phyloP scores from a whole-genome alignment of 2,329 filamentous ascomycete species.

The Chrysosporium keratinophilum region DNA sequence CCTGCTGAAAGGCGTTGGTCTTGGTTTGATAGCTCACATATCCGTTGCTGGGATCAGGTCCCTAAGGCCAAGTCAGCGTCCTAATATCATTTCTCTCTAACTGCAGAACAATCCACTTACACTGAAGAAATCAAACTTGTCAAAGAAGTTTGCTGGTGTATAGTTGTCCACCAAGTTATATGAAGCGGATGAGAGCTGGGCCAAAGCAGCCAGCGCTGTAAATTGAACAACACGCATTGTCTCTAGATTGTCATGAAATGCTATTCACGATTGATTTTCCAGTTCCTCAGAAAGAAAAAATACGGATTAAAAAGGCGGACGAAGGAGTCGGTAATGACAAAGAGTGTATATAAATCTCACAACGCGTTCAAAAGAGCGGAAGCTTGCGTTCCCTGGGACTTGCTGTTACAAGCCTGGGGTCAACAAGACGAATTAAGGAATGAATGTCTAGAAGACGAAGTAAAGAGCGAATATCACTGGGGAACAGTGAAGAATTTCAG shows the following conservation, averaged over 20 bases:
- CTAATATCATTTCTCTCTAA: neutral
- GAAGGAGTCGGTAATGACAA: constrained; percentile 10
- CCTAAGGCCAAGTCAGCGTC: constrained; percentile 20
- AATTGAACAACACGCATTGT: constrained; percentile 27
- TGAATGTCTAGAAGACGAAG: constrained; percentile 14
- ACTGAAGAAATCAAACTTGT: constrained; percentile 44
- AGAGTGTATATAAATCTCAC: too few relatives aligned
- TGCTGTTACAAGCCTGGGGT: neutral
- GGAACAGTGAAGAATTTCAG: constrained; percentile 9
- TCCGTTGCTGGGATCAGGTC: constrained; percentile 59
- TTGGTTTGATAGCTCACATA: constrained; percentile 60
- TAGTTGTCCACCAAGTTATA: constrained; percentile 17
- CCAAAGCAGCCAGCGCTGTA: constrained; percentile 41
- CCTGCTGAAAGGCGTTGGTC: constrained; percentile 46
- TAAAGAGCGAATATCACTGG: constrained; percentile 10
- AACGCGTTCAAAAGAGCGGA: constrained; percentile 15
- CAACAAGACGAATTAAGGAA: constrained; percentile 2
- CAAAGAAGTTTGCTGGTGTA: constrained; percentile 36
- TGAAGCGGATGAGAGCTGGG: constrained; percentile 20
- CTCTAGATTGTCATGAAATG: neutral
- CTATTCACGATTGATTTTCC: neutral
- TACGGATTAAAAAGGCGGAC: neutral
- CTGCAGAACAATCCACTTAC: constrained; percentile 22
- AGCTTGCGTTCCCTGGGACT: constrained; percentile 11
- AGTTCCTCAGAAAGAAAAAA: neutral